Evolutionary conservation across 305 asterid species (phyloP).

Genomic region (Withania somnifera): DNA sequence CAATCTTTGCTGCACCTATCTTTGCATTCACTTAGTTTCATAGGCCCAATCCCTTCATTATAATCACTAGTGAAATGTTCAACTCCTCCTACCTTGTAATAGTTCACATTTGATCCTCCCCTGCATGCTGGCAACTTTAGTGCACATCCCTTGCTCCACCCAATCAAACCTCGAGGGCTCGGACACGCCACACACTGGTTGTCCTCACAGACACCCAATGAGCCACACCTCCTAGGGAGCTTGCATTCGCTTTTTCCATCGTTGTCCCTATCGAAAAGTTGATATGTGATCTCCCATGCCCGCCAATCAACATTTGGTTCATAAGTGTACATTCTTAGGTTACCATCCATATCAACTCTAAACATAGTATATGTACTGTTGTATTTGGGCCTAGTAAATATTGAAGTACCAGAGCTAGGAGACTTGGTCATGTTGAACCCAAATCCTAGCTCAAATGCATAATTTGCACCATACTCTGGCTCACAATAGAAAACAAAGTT

Average conservation of each 20-base stretch:
- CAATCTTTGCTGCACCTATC: constrained; percentile 12
- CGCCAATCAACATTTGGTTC: constrained; percentile 18
- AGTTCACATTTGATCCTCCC: constrained; percentile 8
- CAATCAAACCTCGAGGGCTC: constrained; percentile 12
- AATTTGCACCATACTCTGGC: constrained; percentile 7
- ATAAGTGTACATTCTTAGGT: neutral
- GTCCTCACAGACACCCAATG: constrained; percentile 8
- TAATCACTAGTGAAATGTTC: constrained; percentile 24
- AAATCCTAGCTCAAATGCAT: constrained; percentile 27
- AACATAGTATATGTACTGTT: constrained; percentile 10
- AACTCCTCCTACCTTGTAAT: constrained; percentile 24
- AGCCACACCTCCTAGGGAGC: constrained; percentile 19
- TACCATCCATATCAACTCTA: neutral
- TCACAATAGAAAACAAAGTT: constrained; percentile 13
- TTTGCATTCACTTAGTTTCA: constrained; percentile 15
- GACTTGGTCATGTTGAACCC: constrained; percentile 15
- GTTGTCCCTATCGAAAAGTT: constrained; percentile 6
- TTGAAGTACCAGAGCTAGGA: constrained; percentile 2
- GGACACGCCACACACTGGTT: constrained; percentile 17
- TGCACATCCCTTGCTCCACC: constrained; percentile 19
- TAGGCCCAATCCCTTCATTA: constrained; percentile 19
- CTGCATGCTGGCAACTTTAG: constrained; percentile 17
- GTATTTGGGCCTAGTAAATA: constrained; percentile 17
- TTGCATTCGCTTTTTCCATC: constrained; percentile 13
- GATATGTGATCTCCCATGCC: constrained; percentile 21